Evolutionary conservation across 2,329 filamentous ascomycete species (phyloP).

Genomic region (Alternaria novae-zelandiae): DNA sequence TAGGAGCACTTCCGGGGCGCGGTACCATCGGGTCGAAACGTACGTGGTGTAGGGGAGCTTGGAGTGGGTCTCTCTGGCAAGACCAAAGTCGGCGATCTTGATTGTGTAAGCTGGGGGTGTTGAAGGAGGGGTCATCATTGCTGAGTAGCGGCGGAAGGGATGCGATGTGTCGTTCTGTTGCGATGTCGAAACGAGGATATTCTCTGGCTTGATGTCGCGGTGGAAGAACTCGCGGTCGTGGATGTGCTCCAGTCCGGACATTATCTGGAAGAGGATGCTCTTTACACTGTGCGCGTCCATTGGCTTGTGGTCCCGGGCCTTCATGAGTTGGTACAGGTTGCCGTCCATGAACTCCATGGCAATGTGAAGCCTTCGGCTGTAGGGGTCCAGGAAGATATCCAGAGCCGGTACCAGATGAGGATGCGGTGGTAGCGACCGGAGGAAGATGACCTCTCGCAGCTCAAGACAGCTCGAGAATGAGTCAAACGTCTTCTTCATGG

Average conservation of each 20-base stretch:
- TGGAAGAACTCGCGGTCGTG: conserved; percentile 98
- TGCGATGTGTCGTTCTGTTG: conserved; percentile 80
- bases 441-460: conserved; percentile 94
- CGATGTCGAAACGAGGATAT: conserved; percentile 95
- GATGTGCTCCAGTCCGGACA: conserved; percentile 95
- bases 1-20: conserved; percentile 89
- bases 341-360: conserved; percentile 99
- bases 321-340: conserved; percentile 98
- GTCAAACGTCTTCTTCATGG: conserved; percentile 99
- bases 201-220: conserved; percentile 98
- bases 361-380: conserved; percentile 95
- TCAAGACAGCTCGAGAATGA: conserved; percentile 89
- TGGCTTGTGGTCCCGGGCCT: conserved; percentile 92
- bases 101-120: conserved; percentile 94
- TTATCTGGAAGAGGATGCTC: conserved; percentile 96
- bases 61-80: conserved; percentile 96
- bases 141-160: conserved; percentile 90
- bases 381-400: conserved; percentile 97
- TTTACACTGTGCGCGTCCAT: conserved; percentile 92
- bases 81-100: conserved; percentile 97
- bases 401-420: conserved; percentile 94
- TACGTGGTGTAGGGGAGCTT: conserved; percentile 98
- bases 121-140: conserved; percentile 90
- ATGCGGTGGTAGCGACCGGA: conserved; percentile 85
- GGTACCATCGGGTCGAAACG: conserved; percentile 95